Evolutionary conservation across 305 asterid genomes (phyloP).

Genomic region (Fraxinus sp.): DNA sequence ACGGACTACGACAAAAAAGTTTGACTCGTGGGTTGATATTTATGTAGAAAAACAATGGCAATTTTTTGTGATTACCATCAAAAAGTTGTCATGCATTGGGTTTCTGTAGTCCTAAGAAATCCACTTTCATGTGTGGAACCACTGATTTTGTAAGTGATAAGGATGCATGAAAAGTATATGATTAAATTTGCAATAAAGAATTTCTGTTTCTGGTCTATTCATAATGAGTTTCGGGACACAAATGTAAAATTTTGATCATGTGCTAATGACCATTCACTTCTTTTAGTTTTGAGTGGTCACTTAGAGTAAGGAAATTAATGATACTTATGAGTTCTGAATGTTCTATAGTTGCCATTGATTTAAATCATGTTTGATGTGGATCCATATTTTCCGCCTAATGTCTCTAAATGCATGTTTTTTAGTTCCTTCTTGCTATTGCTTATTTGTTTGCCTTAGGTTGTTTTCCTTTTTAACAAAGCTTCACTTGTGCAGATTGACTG

Average conservation of each 20-base stretch:
- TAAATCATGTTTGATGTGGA: neutral
- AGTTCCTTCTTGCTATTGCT: neutral
- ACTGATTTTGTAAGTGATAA: neutral
- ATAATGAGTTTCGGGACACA: neutral
- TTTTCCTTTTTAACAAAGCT: conserved; percentile 21
- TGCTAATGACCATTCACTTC: neutral
- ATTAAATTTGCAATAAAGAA: neutral
- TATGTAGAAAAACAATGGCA: neutral
- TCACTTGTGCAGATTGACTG: conserved; percentile 67
- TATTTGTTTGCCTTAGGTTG: conserved; percentile 10
- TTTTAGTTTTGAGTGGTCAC: neutral
- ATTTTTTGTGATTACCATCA: conserved; percentile 2
- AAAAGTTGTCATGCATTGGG: neutral
- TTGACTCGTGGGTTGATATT: neutral
- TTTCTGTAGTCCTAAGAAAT: neutral
- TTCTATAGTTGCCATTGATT: neutral
- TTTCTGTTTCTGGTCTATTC: neutral
- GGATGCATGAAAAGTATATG: neutral
- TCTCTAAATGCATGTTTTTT: conserved; percentile 19
- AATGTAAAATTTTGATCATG: conserved; percentile 9
- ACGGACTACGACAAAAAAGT: neutral
- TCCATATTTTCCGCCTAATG: neutral
- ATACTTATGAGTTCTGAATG: neutral
- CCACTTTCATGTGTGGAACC: neutral
- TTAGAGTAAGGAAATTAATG: neutral